Conservation (phyloP, 2,329 filamentous ascomycete genomes). For the Epichloe coenophiala region DNA sequence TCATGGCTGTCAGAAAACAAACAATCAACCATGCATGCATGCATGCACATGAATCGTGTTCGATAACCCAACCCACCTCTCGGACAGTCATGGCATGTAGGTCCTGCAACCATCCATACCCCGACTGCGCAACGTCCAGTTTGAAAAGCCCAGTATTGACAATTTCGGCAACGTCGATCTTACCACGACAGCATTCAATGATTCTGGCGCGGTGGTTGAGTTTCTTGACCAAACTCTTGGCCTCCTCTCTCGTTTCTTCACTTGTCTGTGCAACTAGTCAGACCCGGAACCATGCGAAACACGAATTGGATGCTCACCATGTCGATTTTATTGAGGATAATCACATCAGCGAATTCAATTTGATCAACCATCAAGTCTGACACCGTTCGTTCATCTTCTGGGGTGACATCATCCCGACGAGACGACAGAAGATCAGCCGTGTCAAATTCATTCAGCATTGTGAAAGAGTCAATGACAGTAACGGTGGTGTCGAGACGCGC, state of each 20-base stretch:
- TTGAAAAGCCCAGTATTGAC: conserved; percentile 53
- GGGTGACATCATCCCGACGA: conserved; percentile 45
- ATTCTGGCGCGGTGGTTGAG: conserved; percentile 56
- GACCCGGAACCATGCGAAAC: neutral
- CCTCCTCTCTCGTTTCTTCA: conserved; percentile 31
- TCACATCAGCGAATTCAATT: conserved; percentile 64
- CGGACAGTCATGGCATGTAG: too few relatives aligned
- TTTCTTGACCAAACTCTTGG: conserved; percentile 36
- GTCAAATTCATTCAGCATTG: conserved; percentile 58
- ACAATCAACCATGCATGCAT: neutral
- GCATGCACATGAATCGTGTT: neutral
- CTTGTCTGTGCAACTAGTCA: conserved; percentile 17
- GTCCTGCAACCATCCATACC: too few relatives aligned
- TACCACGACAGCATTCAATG: conserved; percentile 44
- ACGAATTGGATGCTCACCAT: conserved; percentile 28
- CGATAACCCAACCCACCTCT: too few relatives aligned
- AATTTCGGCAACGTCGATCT: conserved; percentile 47
- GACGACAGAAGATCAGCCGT: conserved; percentile 54
- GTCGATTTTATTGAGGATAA: conserved; percentile 59
- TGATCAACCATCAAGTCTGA: conserved; percentile 66
- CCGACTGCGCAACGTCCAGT: conserved; percentile 48
- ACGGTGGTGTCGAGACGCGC: conserved; percentile 57
- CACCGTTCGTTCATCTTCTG: conserved; percentile 60
- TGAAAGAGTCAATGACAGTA: conserved; percentile 61
- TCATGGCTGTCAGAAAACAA: neutral